Conservation (phyloP, 768 basidiomycete species). For the Chalciporus sphaerocephalus region DNA sequence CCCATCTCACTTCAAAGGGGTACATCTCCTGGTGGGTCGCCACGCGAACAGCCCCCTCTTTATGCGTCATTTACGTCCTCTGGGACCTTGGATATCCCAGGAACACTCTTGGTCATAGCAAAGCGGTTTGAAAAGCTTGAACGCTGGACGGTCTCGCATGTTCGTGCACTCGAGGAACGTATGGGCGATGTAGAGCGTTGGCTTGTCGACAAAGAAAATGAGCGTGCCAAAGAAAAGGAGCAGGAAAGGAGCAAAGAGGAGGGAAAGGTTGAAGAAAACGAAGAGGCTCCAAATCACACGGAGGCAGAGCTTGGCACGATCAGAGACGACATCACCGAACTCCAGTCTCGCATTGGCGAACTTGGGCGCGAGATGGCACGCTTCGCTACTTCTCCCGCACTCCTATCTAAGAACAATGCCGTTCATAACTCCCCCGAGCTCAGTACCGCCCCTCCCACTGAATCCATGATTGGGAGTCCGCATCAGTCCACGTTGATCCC, state of each 20-base stretch:
- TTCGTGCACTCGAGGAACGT: slow-evolving; percentile 82
- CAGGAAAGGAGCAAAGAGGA: slow-evolving; percentile 41
- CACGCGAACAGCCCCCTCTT: slow-evolving; percentile 56
- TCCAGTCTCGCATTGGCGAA: slow-evolving; percentile 69
- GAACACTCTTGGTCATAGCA: slow-evolving; percentile 69
- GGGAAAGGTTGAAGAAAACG: slow-evolving; percentile 3
- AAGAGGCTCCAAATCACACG: slow-evolving; percentile 14
- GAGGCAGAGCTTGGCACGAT: slow-evolving; percentile 47
- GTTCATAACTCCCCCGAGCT: slow-evolving; percentile 42
- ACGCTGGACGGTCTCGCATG: slow-evolving; percentile 85
- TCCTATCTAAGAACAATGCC: slow-evolving; percentile 44
- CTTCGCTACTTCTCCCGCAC: slow-evolving; percentile 49
- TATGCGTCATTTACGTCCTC: slow-evolving; percentile 72
- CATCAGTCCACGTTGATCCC: slow-evolving; percentile 25
- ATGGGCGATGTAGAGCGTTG: slow-evolving; percentile 91
- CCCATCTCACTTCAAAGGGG: slow-evolving; percentile 59
- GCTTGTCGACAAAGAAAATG: slow-evolving; percentile 81
- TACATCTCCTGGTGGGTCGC: slow-evolving; percentile 35
- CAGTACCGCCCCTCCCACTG: slow-evolving; percentile 43
- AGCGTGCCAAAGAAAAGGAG: slow-evolving; percentile 44
- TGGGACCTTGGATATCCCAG: slow-evolving; percentile 70
- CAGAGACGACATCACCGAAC: slow-evolving; percentile 65
- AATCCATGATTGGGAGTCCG: slow-evolving; percentile 40
- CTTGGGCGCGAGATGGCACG: slow-evolving; percentile 80
- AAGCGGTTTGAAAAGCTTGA: slow-evolving; percentile 82